Conservation (phyloP, 176 grass and related monocot species). For the Rhynchospora breviuscula region DNA sequence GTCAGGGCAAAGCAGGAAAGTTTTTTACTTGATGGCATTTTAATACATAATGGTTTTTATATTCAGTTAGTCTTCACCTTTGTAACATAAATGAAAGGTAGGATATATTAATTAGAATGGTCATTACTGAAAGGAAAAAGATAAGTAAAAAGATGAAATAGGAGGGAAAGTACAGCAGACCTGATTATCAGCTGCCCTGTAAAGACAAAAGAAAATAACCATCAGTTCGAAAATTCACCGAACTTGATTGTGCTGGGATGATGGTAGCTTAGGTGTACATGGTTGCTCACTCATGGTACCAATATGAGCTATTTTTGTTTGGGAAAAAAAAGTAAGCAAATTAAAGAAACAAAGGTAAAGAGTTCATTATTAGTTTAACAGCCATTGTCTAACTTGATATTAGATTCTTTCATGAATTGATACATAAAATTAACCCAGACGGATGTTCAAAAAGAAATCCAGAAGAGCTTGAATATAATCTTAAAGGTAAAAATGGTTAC, state of each 20-base stretch:
- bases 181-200: slow-evolving; percentile 91
- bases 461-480: neutral
- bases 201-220: slow-evolving; percentile 18
- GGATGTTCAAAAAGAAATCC: neutral
- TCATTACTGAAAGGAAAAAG: neutral
- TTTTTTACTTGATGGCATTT: neutral
- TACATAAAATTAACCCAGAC: neutral
- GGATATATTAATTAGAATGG: neutral
- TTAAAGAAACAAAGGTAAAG: neutral
- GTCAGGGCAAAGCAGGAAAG: neutral
- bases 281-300: neutral
- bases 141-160: neutral
- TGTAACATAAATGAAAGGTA: neutral
- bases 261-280: neutral
- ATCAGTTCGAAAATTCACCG: neutral
- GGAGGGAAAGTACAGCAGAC: slow-evolving; percentile 10
- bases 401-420: neutral
- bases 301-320: neutral
- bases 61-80: neutral
- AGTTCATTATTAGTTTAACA: neutral
- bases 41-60: neutral
- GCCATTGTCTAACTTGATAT: neutral
- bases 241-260: neutral
- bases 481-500: slow-evolving; percentile 17
- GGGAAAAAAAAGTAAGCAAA: neutral